These are phyloP conservation scores for Colletotrichum tofieldiae DNA, from an alignment of 2,329 filamentous ascomycete species.

Conservation along the genomic window DNA sequence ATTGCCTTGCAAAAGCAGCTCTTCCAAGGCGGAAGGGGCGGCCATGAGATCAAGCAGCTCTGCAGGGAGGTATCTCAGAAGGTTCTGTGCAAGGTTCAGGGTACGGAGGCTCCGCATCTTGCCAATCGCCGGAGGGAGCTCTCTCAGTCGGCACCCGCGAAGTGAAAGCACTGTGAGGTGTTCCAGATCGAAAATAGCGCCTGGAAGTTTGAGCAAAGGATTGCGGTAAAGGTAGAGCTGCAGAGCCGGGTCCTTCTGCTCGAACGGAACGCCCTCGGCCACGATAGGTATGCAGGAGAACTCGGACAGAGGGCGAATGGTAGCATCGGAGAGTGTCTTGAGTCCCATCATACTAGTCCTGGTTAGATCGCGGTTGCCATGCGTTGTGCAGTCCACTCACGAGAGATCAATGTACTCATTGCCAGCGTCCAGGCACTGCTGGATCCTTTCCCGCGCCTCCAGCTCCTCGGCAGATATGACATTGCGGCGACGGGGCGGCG, in stretches of 20 bases:
- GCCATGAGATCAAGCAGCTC: constrained; percentile 73
- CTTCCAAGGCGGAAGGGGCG: constrained; percentile 60
- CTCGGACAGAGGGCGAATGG: constrained; percentile 69
- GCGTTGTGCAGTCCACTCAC: constrained; percentile 58
- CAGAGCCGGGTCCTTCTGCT: constrained; percentile 71
- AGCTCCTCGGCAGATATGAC: constrained; percentile 60
- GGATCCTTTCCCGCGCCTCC: constrained; percentile 63
- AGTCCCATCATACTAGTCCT: constrained; percentile 61
- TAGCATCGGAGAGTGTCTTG: constrained; percentile 68
- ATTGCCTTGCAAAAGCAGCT: constrained; percentile 75
- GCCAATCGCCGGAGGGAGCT: constrained; percentile 73
- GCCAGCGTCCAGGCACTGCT: constrained; percentile 70
- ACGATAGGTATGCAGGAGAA: constrained; percentile 70
- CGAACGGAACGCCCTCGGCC: constrained; percentile 71
- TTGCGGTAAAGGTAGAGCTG: constrained; percentile 76
- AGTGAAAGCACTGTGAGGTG: constrained; percentile 77
- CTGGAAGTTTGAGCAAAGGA: constrained; percentile 68
- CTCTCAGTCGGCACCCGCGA: constrained; percentile 73
- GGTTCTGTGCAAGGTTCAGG: constrained; percentile 78
- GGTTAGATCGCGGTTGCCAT: constrained; percentile 23
- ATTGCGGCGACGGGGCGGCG: constrained; percentile 47
- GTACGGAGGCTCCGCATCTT: constrained; percentile 71
- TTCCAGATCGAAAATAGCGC: constrained; percentile 73
- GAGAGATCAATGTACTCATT: constrained; percentile 74
- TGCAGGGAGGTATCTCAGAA: constrained; percentile 72